phyloP scores from a whole-genome alignment of 2,329 filamentous ascomycete species.

The Colletotrichum australisinense region DNA sequence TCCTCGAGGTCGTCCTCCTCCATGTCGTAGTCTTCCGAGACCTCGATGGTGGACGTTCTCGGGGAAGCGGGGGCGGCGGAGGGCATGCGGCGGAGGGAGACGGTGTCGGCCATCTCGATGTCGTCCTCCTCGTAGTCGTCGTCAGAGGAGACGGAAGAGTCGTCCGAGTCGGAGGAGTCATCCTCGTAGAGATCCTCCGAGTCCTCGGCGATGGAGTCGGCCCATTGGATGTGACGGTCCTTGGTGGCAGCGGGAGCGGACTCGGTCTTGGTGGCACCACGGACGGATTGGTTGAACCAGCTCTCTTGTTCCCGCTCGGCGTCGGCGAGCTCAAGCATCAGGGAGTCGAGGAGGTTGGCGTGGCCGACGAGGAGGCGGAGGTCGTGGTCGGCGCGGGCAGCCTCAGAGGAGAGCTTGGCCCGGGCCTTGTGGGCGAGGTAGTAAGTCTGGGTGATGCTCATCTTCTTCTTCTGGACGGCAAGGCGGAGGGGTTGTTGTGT shows the following conservation, averaged over 20 bases:
- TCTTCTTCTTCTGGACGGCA: conserved; percentile 71
- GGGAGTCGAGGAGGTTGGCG: conserved; percentile 94
- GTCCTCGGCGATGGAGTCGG: conserved; percentile 81
- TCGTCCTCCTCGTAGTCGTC: conserved; percentile 68
- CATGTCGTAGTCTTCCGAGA: conserved; percentile 56
- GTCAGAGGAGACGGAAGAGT: conserved; percentile 46
- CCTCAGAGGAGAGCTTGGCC: conserved; percentile 94
- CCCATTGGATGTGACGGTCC: conserved; percentile 87
- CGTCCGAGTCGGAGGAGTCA: conserved; percentile 67
- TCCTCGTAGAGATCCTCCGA: conserved; percentile 76
- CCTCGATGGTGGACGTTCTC: conserved; percentile 45
- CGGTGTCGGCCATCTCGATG: conserved; percentile 64
- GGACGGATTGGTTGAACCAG: conserved; percentile 97
- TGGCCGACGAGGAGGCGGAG: conserved; percentile 95
- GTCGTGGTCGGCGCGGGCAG: conserved; percentile 91
- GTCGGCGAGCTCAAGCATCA: conserved; percentile 93
- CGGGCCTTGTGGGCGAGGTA: conserved; percentile 97
- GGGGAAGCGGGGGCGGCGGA: conserved; percentile 41
- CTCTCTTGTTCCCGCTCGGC: conserved; percentile 95
- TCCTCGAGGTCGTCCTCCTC: conserved; percentile 69
- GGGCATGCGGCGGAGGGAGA: conserved; percentile 58
- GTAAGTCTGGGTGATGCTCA: conserved; percentile 99
- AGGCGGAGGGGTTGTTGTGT: conserved; percentile 46
- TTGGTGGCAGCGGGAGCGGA: conserved; percentile 81
- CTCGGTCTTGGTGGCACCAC: conserved; percentile 68